Percentiles rank a stretch among this genome's conserved stretches.
Conservation (phyloP, 192 early-diverging fungal genomes). For the Backusella psychrophila region DNA sequence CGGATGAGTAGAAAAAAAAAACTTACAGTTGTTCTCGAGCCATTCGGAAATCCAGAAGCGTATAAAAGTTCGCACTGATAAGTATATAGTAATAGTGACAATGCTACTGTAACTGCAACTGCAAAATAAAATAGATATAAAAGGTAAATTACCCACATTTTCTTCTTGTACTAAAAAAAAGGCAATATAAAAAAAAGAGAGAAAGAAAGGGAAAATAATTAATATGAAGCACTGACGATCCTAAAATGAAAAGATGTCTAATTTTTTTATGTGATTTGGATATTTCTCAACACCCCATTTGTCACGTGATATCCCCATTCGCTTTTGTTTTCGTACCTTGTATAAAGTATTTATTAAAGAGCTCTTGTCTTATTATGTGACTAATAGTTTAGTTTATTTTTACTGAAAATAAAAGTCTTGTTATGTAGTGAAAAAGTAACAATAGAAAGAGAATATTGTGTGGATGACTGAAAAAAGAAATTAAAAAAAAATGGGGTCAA, state of each 20-base stretch:
- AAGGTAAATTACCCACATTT: conserved; percentile 3
- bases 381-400: neutral
- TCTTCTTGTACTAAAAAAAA: neutral
- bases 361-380: neutral
- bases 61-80: conserved; percentile 35
- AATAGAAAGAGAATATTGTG: neutral
- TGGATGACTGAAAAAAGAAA: neutral
- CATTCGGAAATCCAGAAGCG: conserved; percentile 24
- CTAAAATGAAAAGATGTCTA: conserved; percentile 1
- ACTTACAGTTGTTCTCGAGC: conserved; percentile 27
- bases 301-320: conserved; percentile 11
- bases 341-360: neutral
- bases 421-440: neutral
- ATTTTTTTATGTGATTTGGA: conserved; percentile 6
- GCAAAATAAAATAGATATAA: conserved; percentile 26
- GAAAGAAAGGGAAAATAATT: neutral
- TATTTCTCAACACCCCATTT: conserved; percentile 11
- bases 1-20: neutral
- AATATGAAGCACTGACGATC: neutral
- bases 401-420: neutral
- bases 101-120: conserved; percentile 12
- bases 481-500: conserved; percentile 4
- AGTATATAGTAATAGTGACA: conserved; percentile 20
- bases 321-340: neutral
- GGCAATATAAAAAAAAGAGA: neutral